These are phyloP conservation scores for Pyronema omphalodes DNA, from an alignment of 495 filamentous ascomycete genomes.

Conservation along the genomic window DNA sequence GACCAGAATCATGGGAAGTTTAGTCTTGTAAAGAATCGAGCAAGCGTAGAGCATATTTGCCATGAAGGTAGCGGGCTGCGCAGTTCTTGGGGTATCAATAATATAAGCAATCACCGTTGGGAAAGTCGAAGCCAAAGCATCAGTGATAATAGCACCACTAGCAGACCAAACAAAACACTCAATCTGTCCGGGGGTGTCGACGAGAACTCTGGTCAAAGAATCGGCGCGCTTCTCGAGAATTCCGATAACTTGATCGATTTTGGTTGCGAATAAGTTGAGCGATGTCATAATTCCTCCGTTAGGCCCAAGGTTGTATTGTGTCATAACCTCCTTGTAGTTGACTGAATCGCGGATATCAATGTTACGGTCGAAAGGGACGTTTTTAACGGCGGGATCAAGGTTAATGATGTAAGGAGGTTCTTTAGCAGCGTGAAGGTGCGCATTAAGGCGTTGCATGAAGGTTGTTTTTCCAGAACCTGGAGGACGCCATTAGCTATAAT, in stretches of 20 bases:
- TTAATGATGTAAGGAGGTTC: slow-evolving; percentile 84
- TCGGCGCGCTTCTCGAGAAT: slow-evolving; percentile 71
- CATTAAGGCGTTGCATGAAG: slow-evolving; percentile 94
- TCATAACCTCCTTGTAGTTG: slow-evolving; percentile 99
- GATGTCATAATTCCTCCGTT: slow-evolving; percentile 97
- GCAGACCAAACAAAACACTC: slow-evolving; percentile 98
- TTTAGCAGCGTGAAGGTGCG: slow-evolving; percentile 60
- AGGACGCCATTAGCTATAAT: slow-evolving; percentile 30
- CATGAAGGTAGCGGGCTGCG: slow-evolving; percentile 93
- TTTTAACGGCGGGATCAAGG: slow-evolving; percentile 84
- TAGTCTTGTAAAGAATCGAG: slow-evolving; percentile 95
- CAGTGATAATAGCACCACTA: slow-evolving; percentile 78
- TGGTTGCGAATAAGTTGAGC: slow-evolving; percentile 89
- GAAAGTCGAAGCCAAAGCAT: slow-evolving; percentile 78
- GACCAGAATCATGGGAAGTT: slow-evolving; percentile 91
- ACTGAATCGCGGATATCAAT: slow-evolving; percentile 98
- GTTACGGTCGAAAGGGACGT: slow-evolving; percentile 93
- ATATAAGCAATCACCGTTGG: slow-evolving; percentile 94
- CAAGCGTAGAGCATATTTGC: slow-evolving; percentile 99
- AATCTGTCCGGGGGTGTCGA: slow-evolving; percentile 94
- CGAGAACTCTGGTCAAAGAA: slow-evolving; percentile 58
- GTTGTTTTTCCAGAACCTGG: slow-evolving; percentile 73
- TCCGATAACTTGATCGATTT: slow-evolving; percentile 81
- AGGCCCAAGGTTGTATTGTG: slow-evolving; percentile 90
- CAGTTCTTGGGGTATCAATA: slow-evolving; percentile 85